A percentile compares a stretch with the other conserved stretches of the same genome.
phyloP scores from a whole-genome alignment of 2,329 filamentous ascomycete species.

The Aspergillus sp. region DNA sequence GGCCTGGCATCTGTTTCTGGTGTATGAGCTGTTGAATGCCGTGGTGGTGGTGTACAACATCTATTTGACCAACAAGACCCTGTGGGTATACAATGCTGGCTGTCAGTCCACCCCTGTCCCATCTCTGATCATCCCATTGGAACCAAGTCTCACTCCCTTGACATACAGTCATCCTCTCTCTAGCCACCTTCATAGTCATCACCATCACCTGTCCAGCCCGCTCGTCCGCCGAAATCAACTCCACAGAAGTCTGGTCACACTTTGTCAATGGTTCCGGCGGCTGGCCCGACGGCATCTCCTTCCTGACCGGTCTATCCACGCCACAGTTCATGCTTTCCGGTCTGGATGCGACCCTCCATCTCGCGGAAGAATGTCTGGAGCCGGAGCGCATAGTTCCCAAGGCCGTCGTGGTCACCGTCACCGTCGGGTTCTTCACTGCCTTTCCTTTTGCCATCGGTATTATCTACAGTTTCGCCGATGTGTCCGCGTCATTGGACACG shows the following conservation, averaged over 20 bases:
- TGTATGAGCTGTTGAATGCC: slow-evolving; percentile 19
- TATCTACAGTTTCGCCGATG: slow-evolving; percentile 17
- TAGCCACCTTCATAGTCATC: slow-evolving; percentile 18
- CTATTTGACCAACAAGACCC: slow-evolving; percentile 18
- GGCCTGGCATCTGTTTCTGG: slow-evolving; percentile 21
- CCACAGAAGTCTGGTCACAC: slow-evolving; percentile 14
- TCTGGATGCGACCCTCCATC: slow-evolving; percentile 21
- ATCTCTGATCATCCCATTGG: neutral
- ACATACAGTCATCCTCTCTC: slow-evolving; percentile 17
- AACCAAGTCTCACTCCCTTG: neutral
- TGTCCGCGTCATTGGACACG: slow-evolving; percentile 12
- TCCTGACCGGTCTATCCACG: slow-evolving; percentile 21
- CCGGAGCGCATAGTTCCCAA: slow-evolving; percentile 21
- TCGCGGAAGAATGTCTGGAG: slow-evolving; percentile 23
- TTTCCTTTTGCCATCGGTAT: slow-evolving; percentile 21
- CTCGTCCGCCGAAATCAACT: slow-evolving; percentile 12
- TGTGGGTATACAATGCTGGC: slow-evolving; percentile 22
- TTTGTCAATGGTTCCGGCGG: slow-evolving; percentile 20
- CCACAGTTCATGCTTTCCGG: slow-evolving; percentile 25
- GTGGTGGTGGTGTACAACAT: slow-evolving; percentile 17
- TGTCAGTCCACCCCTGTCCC: slow-evolving; percentile 9
- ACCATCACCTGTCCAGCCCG: slow-evolving; percentile 21
- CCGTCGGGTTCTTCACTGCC: slow-evolving; percentile 19
- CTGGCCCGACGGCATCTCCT: slow-evolving; percentile 23
- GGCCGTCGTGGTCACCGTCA: slow-evolving; percentile 18